Percentiles rank a stretch among this genome's conserved stretches.
phyloP scores from a whole-genome alignment of 305 asterid genomes.

The Fraxinus sp. region DNA sequence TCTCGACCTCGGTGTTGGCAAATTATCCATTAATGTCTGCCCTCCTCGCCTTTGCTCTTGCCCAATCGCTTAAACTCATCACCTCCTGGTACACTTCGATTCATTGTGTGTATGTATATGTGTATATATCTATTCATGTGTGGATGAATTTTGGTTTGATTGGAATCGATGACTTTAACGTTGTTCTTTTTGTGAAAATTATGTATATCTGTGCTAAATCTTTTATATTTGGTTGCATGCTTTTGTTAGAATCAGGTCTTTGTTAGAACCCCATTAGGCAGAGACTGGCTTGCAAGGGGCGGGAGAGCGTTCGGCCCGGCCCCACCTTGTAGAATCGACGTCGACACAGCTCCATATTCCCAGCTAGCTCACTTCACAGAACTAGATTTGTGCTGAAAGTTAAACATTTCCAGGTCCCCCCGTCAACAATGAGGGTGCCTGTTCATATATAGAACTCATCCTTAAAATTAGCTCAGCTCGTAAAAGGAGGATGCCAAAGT shows the following conservation, averaged over 20 bases:
- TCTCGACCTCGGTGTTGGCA: slow-evolving; percentile 28
- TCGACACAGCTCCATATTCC: not conserved
- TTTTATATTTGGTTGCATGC: slow-evolving; percentile 5
- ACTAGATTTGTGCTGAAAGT: not conserved
- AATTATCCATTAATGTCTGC: slow-evolving; percentile 57
- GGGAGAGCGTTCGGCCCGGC: not conserved
- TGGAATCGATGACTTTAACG: not conserved
- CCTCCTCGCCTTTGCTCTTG: slow-evolving; percentile 49
- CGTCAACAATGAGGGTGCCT: not conserved
- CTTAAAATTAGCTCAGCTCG: not conserved
- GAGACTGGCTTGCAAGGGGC: not conserved
- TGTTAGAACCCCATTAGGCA: not conserved
- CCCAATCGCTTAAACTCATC: slow-evolving; percentile 50
- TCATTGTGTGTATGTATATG: not conserved
- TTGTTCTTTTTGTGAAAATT: not conserved
- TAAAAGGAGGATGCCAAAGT: not conserved
- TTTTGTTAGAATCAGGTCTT: not conserved
- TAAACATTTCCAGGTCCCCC: not conserved
- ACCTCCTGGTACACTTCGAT: slow-evolving; percentile 40
- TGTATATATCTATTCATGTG: not conserved
- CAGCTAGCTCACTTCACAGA: not conserved
- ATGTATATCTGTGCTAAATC: not conserved
- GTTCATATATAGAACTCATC: not conserved
- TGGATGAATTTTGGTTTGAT: not conserved
- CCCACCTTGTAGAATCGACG: not conserved